Conservation (phyloP, 139 green algal species). For the Chlorella sp. region DNA sequence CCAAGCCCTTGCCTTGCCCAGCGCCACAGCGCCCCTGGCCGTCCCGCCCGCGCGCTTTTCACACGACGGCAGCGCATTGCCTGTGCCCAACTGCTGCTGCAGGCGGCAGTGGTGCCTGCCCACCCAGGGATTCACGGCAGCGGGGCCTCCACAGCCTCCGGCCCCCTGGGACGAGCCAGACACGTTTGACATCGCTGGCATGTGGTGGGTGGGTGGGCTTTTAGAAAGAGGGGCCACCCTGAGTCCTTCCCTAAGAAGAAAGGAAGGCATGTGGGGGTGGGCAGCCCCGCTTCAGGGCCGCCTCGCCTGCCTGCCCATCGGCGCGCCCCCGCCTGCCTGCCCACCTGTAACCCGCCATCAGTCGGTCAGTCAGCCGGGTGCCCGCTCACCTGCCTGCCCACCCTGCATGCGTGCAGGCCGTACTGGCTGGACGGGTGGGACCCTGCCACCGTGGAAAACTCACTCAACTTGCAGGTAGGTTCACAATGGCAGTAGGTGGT, state of each 20-base stretch:
- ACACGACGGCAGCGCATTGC: neutral
- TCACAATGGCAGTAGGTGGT: too few species aligned
- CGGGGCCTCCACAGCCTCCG: neutral
- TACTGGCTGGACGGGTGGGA: slow-evolving; percentile 81
- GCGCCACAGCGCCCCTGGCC: neutral
- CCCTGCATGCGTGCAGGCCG: slow-evolving; percentile 59
- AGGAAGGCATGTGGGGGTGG: neutral
- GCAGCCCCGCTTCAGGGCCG: neutral
- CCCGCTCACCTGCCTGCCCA: neutral
- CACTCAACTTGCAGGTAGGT: slow-evolving; percentile 6
- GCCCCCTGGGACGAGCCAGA: slow-evolving; percentile 49
- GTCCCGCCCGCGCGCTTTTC: neutral
- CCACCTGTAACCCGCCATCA: too few species aligned
- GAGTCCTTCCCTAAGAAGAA: too few species aligned
- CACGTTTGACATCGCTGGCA: neutral
- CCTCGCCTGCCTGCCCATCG: too few species aligned
- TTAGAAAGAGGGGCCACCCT: too few species aligned
- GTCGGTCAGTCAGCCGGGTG: too few species aligned
- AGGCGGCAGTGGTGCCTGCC: slow-evolving; percentile 56
- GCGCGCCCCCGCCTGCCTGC: too few species aligned
- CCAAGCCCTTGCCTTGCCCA: neutral
- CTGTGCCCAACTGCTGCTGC: neutral
- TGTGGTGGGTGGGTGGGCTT: slow-evolving; percentile 1
- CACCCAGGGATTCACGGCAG: slow-evolving; percentile 16
- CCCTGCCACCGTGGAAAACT: slow-evolving; percentile 53